A percentile compares a stretch with the other conserved stretches of the same genome.
phyloP scores from a whole-genome alignment of 2,329 filamentous ascomycete species.

The Cephalotrichum gorgonifer region DNA sequence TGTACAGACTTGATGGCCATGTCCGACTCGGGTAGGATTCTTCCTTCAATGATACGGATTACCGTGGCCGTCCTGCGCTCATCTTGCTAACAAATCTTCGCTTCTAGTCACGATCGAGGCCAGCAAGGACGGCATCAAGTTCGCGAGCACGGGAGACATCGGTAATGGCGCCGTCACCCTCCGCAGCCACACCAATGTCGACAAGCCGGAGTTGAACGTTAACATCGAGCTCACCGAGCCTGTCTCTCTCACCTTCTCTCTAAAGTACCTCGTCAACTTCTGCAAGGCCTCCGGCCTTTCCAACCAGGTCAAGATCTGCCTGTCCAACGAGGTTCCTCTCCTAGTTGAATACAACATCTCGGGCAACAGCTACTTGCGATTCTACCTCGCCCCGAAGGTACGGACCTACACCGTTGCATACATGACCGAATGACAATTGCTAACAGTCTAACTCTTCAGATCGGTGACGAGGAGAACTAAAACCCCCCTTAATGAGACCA shows the following conservation, averaged over 20 bases:
- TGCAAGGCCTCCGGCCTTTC: constrained; percentile 93
- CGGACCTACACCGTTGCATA: not conserved
- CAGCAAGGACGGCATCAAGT: constrained; percentile 94
- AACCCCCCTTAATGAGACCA: constrained; percentile 5
- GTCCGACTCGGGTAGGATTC: constrained; percentile 78
- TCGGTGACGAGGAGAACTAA: constrained; percentile 17
- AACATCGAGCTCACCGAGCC: constrained; percentile 87
- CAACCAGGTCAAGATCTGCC: constrained; percentile 73
- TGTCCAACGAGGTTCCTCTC: constrained; percentile 93
- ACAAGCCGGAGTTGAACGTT: constrained; percentile 79
- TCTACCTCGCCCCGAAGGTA: constrained; percentile 98
- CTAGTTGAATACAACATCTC: constrained; percentile 82
- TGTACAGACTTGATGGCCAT: constrained; percentile 84
- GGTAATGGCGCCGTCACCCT: constrained; percentile 90
- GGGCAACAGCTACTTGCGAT: constrained; percentile 81
- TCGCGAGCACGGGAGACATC: constrained; percentile 87
- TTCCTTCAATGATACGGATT: not conserved
- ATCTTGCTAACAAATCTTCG: constrained; percentile 3
- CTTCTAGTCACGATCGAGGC: constrained; percentile 84
- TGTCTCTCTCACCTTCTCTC: constrained; percentile 89
- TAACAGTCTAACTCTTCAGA: constrained; percentile 9
- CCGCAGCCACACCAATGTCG: constrained; percentile 76
- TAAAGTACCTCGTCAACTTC: constrained; percentile 99
- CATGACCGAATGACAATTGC: not conserved
- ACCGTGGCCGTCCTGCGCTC: not conserved